phyloP scores from a whole-genome alignment of 2,329 filamentous ascomycete genomes.

The Fusarium transvaalense region DNA sequence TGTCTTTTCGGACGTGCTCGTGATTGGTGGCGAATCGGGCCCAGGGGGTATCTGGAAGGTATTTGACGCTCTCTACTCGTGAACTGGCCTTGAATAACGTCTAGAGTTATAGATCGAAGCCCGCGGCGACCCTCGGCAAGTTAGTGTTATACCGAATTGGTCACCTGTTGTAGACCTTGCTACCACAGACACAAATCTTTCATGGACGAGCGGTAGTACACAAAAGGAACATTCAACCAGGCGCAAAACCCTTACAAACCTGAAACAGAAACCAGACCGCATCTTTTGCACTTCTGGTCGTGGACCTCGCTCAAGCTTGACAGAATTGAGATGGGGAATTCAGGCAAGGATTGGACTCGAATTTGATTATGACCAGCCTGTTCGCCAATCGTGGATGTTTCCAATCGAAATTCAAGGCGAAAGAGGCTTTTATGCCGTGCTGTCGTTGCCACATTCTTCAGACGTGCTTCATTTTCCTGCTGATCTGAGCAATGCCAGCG shows the following conservation, averaged over 20 bases:
- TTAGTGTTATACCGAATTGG: slow-evolving; percentile 71
- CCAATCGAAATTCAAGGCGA: slow-evolving; percentile 40
- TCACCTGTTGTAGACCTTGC: slow-evolving; percentile 68
- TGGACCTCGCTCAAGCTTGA: slow-evolving; percentile 71
- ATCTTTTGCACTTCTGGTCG: slow-evolving; percentile 77
- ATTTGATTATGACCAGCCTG: slow-evolving; percentile 62
- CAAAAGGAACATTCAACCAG: slow-evolving; percentile 11
- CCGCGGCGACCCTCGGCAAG: slow-evolving; percentile 61
- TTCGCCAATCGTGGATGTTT: slow-evolving; percentile 68
- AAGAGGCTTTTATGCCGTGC: slow-evolving; percentile 54
- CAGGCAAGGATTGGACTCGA: slow-evolving; percentile 75
- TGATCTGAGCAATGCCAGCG: slow-evolving; percentile 61
- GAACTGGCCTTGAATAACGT: slow-evolving; percentile 16
- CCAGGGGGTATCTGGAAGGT: slow-evolving; percentile 82
- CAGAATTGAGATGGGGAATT: slow-evolving; percentile 77
- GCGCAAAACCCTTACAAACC: slow-evolving; percentile 27
- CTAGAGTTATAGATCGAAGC: slow-evolving; percentile 61
- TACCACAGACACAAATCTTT: slow-evolving; percentile 58
- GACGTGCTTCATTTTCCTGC: slow-evolving; percentile 62
- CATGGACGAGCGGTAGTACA: slow-evolving; percentile 36
- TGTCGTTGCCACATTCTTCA: slow-evolving; percentile 64
- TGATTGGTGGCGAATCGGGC: slow-evolving; percentile 82
- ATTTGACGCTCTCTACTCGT: slow-evolving; percentile 44
- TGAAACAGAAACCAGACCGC: slow-evolving; percentile 59
- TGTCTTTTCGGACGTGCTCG: slow-evolving; percentile 78